Evolutionary conservation across 2,329 filamentous ascomycete genomes (phyloP).

Genomic region (Graphilbum sp.): DNA sequence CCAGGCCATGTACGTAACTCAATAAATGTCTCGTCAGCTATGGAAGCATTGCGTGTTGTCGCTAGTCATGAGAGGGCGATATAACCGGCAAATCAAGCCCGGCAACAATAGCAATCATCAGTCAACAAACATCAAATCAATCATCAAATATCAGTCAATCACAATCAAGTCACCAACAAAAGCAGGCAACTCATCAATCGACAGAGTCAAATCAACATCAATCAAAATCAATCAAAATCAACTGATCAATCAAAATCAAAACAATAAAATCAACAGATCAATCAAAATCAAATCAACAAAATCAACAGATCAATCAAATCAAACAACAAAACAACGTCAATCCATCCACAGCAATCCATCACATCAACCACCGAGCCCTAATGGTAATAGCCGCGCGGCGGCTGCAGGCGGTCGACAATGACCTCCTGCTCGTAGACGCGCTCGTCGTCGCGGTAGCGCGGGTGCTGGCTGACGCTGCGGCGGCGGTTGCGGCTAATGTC

Average conservation of each 20-base stretch:
- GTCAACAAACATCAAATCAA: neutral
- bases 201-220: neutral
- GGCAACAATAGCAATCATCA: too few relatives aligned
- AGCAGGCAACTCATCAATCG: neutral
- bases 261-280: too few relatives aligned
- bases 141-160: too few relatives aligned
- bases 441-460: constrained; percentile 36
- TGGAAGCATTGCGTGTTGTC: too few relatives aligned
- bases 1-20: too few relatives aligned
- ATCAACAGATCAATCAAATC: too few relatives aligned
- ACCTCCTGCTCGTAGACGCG: constrained; percentile 52
- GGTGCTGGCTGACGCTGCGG: constrained; percentile 13
- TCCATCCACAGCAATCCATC: too few relatives aligned
- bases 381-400: constrained; percentile 13
- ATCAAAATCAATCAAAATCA: neutral
- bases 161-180: too few relatives aligned
- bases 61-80: too few relatives aligned
- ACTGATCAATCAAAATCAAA: too few relatives aligned
- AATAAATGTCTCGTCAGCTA: too few relatives aligned
- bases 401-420: constrained; percentile 34
- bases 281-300: neutral
- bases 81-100: neutral
- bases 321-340: neutral
- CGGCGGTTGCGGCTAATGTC: constrained; percentile 22
- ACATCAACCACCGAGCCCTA: neutral